Evolutionary conservation across 2,329 filamentous ascomycete species (phyloP).

Genomic region (Chaetomium strumarium): DNA sequence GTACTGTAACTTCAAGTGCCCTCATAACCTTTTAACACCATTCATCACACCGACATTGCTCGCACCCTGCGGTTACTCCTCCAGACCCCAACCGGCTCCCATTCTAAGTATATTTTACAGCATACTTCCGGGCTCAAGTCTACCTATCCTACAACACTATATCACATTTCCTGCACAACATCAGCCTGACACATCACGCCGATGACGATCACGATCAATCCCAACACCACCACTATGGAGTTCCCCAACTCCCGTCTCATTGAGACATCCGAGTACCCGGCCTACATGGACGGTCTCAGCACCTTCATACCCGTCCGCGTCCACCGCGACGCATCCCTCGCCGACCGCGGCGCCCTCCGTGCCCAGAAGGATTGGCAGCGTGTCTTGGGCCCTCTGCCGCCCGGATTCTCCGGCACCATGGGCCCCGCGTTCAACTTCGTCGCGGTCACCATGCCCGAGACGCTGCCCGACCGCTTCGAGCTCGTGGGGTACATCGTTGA

Average conservation of each 20-base stretch:
- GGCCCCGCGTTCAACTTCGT: conserved; percentile 3
- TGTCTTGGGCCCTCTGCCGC: background rate
- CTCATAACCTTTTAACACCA: too few relatives aligned
- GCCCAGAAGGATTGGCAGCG: conserved; percentile 13
- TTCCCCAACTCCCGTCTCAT: background rate
- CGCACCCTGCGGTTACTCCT: too few relatives aligned
- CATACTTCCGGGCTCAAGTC: too few relatives aligned
- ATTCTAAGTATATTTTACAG: too few relatives aligned
- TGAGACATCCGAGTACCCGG: background rate
- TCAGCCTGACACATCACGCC: too few relatives aligned
- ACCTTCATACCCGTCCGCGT: conserved; percentile 5
- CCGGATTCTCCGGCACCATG: conserved; percentile 1
- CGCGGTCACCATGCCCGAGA: background rate
- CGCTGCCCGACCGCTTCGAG: conserved; percentile 13
- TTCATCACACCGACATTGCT: too few relatives aligned
- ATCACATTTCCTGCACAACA: too few relatives aligned
- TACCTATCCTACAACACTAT: too few relatives aligned
- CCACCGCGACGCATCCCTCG: background rate
- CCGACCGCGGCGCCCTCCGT: conserved; percentile 12
- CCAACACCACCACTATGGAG: background rate
- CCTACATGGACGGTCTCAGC: background rate
- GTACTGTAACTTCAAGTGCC: too few relatives aligned
- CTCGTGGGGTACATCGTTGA: conserved; percentile 9
- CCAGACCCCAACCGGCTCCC: too few relatives aligned
- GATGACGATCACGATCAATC: too few relatives aligned